Evolutionary conservation across 345 rosid species (phyloP).

Genomic region (Populus nigra): DNA sequence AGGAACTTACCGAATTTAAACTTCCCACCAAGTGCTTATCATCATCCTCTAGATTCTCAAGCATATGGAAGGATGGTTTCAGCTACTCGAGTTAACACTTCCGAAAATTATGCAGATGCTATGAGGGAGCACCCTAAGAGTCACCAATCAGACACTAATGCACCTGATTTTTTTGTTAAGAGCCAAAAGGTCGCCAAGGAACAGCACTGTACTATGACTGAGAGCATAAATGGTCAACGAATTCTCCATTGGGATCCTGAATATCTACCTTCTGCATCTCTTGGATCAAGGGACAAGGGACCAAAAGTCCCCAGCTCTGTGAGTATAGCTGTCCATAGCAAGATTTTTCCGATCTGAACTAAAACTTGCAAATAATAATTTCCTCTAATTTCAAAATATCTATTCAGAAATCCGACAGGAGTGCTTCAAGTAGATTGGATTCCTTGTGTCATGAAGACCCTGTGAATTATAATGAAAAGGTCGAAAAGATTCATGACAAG

Average conservation of each 20-base stretch:
- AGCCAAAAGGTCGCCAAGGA: constrained; percentile 22
- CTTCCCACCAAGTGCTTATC: constrained; percentile 23
- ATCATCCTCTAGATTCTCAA: constrained; percentile 33
- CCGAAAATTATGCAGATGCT: constrained; percentile 28
- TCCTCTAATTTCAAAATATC: constrained; percentile 8
- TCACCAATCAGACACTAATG: constrained; percentile 25
- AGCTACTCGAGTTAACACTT: constrained; percentile 26
- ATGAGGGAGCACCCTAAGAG: constrained; percentile 21
- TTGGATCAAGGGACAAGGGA: constrained; percentile 27
- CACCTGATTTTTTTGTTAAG: constrained; percentile 27
- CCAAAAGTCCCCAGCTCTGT: constrained; percentile 31
- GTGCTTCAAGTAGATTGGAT: constrained; percentile 28
- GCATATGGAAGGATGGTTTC: constrained; percentile 34
- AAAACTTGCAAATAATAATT: constrained; percentile 20
- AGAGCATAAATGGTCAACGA: constrained; percentile 18
- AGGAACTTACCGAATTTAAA: constrained; percentile 25
- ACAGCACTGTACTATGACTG: constrained; percentile 5
- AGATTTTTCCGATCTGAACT: not conserved
- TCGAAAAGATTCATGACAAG: constrained; percentile 21
- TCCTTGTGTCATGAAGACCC: constrained; percentile 30
- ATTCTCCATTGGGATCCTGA: constrained; percentile 22
- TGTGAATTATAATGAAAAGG: constrained; percentile 22
- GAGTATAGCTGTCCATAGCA: constrained; percentile 25
- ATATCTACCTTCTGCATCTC: constrained; percentile 14
- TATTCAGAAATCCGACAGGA: constrained; percentile 37